Evolutionary conservation across 495 filamentous ascomycete genomes (phyloP).

Genomic region (Penicillium taxi): DNA sequence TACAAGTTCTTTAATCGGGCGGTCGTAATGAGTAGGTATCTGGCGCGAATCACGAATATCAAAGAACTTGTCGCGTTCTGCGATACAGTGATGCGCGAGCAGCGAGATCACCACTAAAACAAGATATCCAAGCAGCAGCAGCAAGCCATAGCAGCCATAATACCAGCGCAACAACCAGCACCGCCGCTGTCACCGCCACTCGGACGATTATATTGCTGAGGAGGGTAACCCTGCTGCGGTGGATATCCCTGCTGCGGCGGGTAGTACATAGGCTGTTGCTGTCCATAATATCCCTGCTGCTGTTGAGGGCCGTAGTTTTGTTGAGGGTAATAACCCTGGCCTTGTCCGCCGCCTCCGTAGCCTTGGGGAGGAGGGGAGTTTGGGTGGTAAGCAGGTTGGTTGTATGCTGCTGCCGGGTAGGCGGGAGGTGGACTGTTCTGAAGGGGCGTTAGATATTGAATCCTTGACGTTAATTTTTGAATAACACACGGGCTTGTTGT

Average conservation of each 20-base stretch:
- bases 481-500: constrained; percentile 31
- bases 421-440: constrained; percentile 37
- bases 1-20: too few species aligned
- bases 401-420: constrained; percentile 27
- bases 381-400: constrained; percentile 17
- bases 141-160: constrained; percentile 42
- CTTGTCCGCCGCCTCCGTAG: constrained; percentile 9
- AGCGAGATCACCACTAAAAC: constrained; percentile 38
- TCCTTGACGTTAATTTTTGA: background rate
- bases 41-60: too few species aligned
- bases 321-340: constrained; percentile 10
- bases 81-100: too few species aligned
- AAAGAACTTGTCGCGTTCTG: too few species aligned
- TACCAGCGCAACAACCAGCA: constrained; percentile 40
- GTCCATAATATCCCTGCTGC: constrained; percentile 21
- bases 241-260: constrained; percentile 36
- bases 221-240: constrained; percentile 37
- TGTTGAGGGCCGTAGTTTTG: constrained; percentile 5
- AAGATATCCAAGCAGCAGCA: constrained; percentile 51
- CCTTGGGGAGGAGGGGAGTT: constrained; percentile 21
- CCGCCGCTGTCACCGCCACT: constrained; percentile 18
- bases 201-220: constrained; percentile 17
- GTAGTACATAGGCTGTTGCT: constrained; percentile 36
- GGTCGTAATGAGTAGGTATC: too few species aligned
- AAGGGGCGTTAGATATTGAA: constrained; percentile 5